Conservation (phyloP, 352 stramenopile genomes). For the Globisporangium solare region DNA sequence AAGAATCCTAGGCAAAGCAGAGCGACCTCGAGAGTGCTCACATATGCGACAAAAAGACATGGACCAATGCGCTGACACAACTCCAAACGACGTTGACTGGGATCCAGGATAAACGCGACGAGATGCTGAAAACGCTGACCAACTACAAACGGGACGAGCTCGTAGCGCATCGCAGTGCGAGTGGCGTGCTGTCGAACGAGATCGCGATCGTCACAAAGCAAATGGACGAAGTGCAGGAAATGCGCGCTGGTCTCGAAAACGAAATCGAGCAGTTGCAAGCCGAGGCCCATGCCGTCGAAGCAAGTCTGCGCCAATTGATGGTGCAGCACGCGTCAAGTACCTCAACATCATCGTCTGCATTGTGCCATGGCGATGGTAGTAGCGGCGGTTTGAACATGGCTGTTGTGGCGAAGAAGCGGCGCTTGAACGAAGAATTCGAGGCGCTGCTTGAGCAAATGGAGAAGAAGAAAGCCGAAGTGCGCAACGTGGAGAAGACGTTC, state of each 20-base stretch:
- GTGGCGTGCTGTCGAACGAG: slow-evolving; percentile 70
- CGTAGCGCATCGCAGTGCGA: slow-evolving; percentile 64
- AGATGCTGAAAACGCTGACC: slow-evolving; percentile 71
- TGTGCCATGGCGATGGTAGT: neutral
- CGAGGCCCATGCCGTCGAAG: slow-evolving; percentile 54
- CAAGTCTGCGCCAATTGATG: slow-evolving; percentile 59
- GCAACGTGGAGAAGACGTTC: slow-evolving; percentile 60
- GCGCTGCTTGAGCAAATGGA: slow-evolving; percentile 67
- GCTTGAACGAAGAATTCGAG: slow-evolving; percentile 82
- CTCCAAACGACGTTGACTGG: slow-evolving; percentile 29
- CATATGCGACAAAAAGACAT: slow-evolving; percentile 26
- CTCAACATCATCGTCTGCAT: slow-evolving; percentile 6
- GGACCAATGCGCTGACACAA: slow-evolving; percentile 21
- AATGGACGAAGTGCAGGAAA: slow-evolving; percentile 71
- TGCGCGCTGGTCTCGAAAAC: slow-evolving; percentile 42
- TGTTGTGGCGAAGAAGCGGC: slow-evolving; percentile 65
- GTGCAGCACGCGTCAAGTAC: slow-evolving; percentile 32
- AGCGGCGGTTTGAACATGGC: slow-evolving; percentile 49
- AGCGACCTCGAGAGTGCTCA: slow-evolving; percentile 16
- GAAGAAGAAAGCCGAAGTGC: slow-evolving; percentile 56
- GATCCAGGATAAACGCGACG: slow-evolving; percentile 34
- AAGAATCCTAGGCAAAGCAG: slow-evolving; percentile 10
- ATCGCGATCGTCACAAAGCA: slow-evolving; percentile 66
- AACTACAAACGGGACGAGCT: slow-evolving; percentile 82
- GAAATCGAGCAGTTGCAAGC: slow-evolving; percentile 56